Conservation (phyloP, 1,284 basidiomycete species). For the Amylostereum areolatum region DNA sequence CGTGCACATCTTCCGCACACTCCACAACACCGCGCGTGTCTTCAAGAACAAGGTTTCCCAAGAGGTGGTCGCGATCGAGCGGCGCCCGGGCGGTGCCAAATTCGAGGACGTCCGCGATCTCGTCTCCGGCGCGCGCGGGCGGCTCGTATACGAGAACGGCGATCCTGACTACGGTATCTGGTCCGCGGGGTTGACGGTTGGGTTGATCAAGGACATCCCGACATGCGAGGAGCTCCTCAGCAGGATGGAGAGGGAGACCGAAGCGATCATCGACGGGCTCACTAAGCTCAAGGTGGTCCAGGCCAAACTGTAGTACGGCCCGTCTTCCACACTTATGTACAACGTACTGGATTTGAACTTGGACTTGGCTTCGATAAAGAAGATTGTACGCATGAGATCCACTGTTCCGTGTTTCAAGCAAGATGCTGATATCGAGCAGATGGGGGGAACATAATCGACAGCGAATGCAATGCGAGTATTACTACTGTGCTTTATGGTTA, state of each 20-base stretch:
- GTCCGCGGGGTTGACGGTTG: conserved; percentile 75
- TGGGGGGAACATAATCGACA: no score
- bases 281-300: conserved; percentile 28
- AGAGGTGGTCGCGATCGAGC: conserved; percentile 82
- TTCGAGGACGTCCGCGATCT: conserved; percentile 84
- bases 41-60: conserved; percentile 80
- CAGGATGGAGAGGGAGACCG: conserved; percentile 75
- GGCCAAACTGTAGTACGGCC: conserved; percentile 39
- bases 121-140: conserved; percentile 77
- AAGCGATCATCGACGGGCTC: conserved; percentile 60
- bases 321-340: neutral
- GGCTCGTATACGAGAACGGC: conserved; percentile 78
- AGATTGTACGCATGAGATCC: no score
- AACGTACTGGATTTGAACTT: neutral
- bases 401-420: no score
- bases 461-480: no score
- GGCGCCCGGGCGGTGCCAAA: conserved; percentile 76
- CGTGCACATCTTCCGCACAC: conserved; percentile 84
- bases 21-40: conserved; percentile 85
- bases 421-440: no score
- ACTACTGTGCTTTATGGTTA: no score
- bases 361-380: no score
- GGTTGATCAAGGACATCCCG: conserved; percentile 84
- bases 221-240: conserved; percentile 73
- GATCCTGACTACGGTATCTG: conserved; percentile 88